phyloP scores from a whole-genome alignment of 108 stramenopile genomes.

The Schizochytrium sp. region DNA sequence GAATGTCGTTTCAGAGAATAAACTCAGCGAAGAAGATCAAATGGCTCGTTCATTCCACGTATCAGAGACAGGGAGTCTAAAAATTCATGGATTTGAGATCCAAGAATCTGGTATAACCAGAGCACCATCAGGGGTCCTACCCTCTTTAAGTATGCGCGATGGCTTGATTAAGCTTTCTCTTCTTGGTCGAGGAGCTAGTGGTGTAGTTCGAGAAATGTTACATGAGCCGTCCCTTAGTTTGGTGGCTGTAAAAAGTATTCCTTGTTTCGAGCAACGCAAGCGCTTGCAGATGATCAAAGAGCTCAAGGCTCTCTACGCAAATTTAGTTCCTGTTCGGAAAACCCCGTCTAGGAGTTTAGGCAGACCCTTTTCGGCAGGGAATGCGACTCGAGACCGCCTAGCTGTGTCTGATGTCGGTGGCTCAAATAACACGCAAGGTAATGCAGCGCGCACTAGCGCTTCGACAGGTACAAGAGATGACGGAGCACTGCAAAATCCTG shows the following conservation, averaged over 20 bases:
- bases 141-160: not conserved
- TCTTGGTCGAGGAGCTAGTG: slow-evolving; percentile 62
- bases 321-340: slow-evolving; percentile 27
- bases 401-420: not conserved
- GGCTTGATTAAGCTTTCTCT: slow-evolving; percentile 26
- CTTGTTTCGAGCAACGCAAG: slow-evolving; percentile 63
- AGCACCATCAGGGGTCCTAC: slow-evolving; percentile 18
- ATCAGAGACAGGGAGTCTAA: slow-evolving; percentile 3
- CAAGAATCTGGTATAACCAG: slow-evolving; percentile 20
- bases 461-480: slow-evolving; percentile 39
- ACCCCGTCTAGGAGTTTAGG: not conserved
- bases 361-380: not conserved
- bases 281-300: slow-evolving; percentile 63
- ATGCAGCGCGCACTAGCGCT: not conserved
- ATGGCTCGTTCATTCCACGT: not conserved
- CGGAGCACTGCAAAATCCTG: not conserved
- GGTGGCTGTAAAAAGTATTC: slow-evolving; percentile 65
- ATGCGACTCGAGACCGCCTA: no score
- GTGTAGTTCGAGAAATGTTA: slow-evolving; percentile 60
- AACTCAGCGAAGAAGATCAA: not conserved
- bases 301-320: slow-evolving; percentile 62
- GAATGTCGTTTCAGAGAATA: not conserved
- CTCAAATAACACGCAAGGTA: no score
- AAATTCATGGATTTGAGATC: slow-evolving; percentile 59
- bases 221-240: slow-evolving; percentile 66